A percentile compares a stretch with the other conserved stretches of the same genome.
These are phyloP conservation scores for Arabidopsis arenosa DNA, from an alignment of 345 rosid genomes.

Conservation along the genomic window DNA sequence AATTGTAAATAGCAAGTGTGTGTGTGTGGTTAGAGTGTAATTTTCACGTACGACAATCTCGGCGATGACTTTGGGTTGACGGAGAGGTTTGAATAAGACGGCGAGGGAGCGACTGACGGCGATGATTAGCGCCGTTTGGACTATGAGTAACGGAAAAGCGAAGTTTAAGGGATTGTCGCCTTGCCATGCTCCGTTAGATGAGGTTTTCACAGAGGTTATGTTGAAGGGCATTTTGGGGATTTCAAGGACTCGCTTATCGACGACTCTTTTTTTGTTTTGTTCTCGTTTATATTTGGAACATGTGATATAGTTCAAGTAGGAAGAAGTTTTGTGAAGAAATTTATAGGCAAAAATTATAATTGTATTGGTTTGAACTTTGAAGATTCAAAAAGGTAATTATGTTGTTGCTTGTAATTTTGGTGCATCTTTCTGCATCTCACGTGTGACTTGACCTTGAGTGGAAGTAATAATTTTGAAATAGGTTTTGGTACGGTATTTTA, in stretches of 20 bases:
- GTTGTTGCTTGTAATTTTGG: constrained; percentile 21
- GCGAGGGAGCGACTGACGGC: constrained; percentile 69
- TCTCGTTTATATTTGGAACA: constrained; percentile 19
- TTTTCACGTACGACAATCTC: constrained; percentile 68
- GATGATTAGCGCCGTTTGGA: constrained; percentile 73
- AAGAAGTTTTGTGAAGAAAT: constrained; percentile 21
- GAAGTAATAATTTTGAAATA: neutral
- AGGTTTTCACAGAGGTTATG: constrained; percentile 69
- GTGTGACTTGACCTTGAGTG: constrained; percentile 12
- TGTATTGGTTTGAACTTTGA: constrained; percentile 18
- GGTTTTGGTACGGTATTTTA: neutral
- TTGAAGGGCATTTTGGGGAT: constrained; percentile 53
- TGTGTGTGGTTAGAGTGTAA: neutral
- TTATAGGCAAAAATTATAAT: constrained; percentile 30
- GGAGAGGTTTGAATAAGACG: constrained; percentile 83
- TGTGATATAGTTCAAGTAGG: constrained; percentile 13
- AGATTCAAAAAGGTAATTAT: constrained; percentile 15
- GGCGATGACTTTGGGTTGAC: constrained; percentile 93
- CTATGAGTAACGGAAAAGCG: constrained; percentile 80
- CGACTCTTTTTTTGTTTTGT: neutral
- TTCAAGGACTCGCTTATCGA: neutral
- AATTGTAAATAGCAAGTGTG: constrained; percentile 14
- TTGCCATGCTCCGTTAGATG: constrained; percentile 90
- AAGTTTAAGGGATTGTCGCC: constrained; percentile 84
- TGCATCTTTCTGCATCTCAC: constrained; percentile 36